Base-by-base conservation (phyloP, 2,329 filamentous ascomycete genomes). In the Cryphonectria japonica region DNA sequence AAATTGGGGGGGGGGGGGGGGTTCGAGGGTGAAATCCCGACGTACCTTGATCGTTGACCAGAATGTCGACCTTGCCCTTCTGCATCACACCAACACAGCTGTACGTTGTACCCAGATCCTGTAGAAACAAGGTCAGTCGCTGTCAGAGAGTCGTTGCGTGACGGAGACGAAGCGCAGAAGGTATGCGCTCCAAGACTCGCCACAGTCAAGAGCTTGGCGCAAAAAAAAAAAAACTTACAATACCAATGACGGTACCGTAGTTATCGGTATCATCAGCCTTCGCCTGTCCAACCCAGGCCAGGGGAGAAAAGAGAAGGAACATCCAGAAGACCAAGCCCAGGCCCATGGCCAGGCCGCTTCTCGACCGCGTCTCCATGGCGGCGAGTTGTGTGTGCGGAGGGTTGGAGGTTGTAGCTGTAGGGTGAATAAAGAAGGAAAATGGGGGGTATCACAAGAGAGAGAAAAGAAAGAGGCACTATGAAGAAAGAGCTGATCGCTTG, bases 41-140 rank as follows among this genome's bases (percentile, higher is more conserved):
- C 78, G 61, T 69, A 80, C 80, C 80, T 87, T 97, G 94, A 84
- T 97, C 94, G 87, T 97, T 97, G 84, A 93, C 93, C 78, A 97
- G 88, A 85, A 97, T 97, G 80, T 97, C 94, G 77, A 97, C 94
- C 85, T 95, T 96, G 82, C 94, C 94, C 82, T 94, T 93, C 82
- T 95, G 92, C 94, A 97, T 97, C 82, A 97, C 93, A 92, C 93
- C 94, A 78, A 97, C 94, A 84, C 94, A 97, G 79, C 89, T 92
- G 85, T 91, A 91, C 75, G 94, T 97, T 67, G 94, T 97, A 85
- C 94, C 94, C 80, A 97, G 84, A 91, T 97, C 86, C 86, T 88
- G 74, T 63, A 37, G 43, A 57, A 54, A 37, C 60, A 39, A 72
- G 67, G 76, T 78, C 76, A 78, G 75, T 69, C 59, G 66, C 71